phyloP scores from a whole-genome alignment of 116 monocot genomes.

The Posidonia oceanica region DNA sequence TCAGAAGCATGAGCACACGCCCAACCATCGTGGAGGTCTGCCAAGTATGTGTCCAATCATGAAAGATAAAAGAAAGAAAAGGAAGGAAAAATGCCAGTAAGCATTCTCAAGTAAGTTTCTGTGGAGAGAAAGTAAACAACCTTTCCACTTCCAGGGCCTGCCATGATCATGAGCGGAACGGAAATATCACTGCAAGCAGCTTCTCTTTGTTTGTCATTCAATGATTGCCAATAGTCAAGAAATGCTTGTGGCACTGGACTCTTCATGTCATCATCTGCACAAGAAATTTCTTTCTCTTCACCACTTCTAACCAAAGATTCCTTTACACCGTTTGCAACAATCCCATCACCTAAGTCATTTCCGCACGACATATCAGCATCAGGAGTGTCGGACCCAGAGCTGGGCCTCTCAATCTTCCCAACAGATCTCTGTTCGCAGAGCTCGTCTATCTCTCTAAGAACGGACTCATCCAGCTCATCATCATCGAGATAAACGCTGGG shows the following conservation, averaged over 20 bases:
- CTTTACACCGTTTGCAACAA: neutral
- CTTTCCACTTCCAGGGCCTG: conserved; percentile 96
- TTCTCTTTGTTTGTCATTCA: conserved; percentile 78
- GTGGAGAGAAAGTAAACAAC: neutral
- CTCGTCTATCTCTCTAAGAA: conserved; percentile 58
- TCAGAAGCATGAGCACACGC: conserved; percentile 68
- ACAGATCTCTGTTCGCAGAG: conserved; percentile 51
- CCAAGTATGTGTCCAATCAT: neutral
- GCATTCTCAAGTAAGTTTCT: neutral
- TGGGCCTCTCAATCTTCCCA: conserved; percentile 18
- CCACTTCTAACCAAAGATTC: neutral
- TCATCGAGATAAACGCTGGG: conserved; percentile 30
- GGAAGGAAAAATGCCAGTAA: neutral
- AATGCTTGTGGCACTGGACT: conserved; percentile 35
- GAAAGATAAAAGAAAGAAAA: neutral
- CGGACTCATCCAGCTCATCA: conserved; percentile 64
- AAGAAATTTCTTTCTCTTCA: neutral
- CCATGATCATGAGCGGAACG: conserved; percentile 74
- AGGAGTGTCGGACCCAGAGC: neutral
- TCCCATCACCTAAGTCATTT: neutral
- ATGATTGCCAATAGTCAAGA: conserved; percentile 43
- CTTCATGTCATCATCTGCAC: neutral
- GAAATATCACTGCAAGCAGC: conserved; percentile 65
- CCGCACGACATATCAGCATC: neutral
- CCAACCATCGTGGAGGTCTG: conserved; percentile 95